A percentile compares a stretch with the other conserved stretches of the same genome.
These are phyloP conservation scores for Trichoderma gracile DNA, from an alignment of 2,329 filamentous ascomycete genomes.

Conservation along the genomic window DNA sequence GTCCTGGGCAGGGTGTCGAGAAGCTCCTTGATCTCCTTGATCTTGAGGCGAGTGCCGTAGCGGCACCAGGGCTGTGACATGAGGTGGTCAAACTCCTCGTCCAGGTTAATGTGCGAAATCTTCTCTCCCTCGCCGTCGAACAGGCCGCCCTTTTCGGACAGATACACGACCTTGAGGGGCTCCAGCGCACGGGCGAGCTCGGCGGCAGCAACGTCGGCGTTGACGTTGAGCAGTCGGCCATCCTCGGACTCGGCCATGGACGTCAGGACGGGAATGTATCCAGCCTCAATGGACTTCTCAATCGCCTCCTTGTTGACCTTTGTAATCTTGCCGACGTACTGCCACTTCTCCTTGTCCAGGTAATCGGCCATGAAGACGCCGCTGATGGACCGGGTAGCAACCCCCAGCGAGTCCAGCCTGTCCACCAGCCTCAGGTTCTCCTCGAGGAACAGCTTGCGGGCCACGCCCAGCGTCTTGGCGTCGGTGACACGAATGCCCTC, in stretches of 20 bases:
- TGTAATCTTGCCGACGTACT: conserved; percentile 93
- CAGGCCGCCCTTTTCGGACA: conserved; percentile 96
- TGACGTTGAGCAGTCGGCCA: conserved; percentile 93
- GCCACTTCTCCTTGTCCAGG: conserved; percentile 93
- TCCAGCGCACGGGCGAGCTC: conserved; percentile 87
- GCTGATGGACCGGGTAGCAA: conserved; percentile 84
- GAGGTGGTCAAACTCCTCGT: conserved; percentile 90
- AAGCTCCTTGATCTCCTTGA: conserved; percentile 94
- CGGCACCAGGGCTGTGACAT: conserved; percentile 95
- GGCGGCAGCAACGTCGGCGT: conserved; percentile 93
- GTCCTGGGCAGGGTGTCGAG: conserved; percentile 84
- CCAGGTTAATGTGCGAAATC: conserved; percentile 95
- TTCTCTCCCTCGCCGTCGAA: conserved; percentile 93
- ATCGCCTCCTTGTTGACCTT: conserved; percentile 88
- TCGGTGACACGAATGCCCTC: conserved; percentile 96
- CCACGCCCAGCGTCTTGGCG: conserved; percentile 88
- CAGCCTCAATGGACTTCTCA: conserved; percentile 84
- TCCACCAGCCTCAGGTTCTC: conserved; percentile 94
- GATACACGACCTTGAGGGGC: conserved; percentile 94
- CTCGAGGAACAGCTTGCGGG: conserved; percentile 88
- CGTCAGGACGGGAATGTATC: conserved; percentile 89
- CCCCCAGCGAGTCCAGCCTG: conserved; percentile 84
- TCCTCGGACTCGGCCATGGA: conserved; percentile 94
- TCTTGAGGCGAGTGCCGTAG: conserved; percentile 93
- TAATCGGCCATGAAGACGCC: conserved; percentile 94